These are phyloP conservation scores for Vaccinium vitisidaea DNA, from an alignment of 148 eudicot species.

Conservation along the genomic window DNA sequence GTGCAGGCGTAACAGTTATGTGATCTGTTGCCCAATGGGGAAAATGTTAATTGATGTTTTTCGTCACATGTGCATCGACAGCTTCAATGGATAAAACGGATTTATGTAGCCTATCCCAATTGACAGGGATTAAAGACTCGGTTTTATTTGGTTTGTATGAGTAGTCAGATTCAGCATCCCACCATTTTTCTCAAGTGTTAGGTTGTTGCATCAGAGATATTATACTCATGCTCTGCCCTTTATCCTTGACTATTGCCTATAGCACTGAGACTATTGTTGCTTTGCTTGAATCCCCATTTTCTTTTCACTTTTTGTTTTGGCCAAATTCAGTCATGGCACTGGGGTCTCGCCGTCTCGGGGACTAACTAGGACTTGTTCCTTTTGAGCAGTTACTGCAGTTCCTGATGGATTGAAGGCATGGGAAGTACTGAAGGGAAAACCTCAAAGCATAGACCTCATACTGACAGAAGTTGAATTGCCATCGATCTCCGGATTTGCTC, in stretches of 20 bases:
- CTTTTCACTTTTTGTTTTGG: neutral
- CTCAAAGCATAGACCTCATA: constrained; percentile 67
- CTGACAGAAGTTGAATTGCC: constrained; percentile 83
- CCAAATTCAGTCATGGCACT: neutral
- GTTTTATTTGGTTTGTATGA: neutral
- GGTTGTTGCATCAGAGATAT: neutral
- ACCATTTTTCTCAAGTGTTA: neutral
- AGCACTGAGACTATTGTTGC: neutral
- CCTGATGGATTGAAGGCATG: constrained; percentile 88
- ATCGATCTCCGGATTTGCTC: constrained; percentile 83
- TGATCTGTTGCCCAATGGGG: too few relatives aligned
- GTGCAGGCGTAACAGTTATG: too few relatives aligned
- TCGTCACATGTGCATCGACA: neutral
- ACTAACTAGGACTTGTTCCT: constrained; percentile 8
- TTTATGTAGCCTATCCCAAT: neutral
- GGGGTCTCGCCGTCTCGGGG: neutral
- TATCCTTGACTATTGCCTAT: neutral
- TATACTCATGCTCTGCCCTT: neutral
- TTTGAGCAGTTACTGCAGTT: constrained; percentile 71
- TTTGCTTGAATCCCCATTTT: too few relatives aligned
- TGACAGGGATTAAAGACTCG: neutral
- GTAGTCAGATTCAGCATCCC: neutral
- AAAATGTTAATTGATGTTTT: neutral
- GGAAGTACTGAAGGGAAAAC: constrained; percentile 72
- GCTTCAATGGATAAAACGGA: neutral